phyloP scores from a whole-genome alignment of 176 grass and related monocot species.

The Rhynchospora tenuis region DNA sequence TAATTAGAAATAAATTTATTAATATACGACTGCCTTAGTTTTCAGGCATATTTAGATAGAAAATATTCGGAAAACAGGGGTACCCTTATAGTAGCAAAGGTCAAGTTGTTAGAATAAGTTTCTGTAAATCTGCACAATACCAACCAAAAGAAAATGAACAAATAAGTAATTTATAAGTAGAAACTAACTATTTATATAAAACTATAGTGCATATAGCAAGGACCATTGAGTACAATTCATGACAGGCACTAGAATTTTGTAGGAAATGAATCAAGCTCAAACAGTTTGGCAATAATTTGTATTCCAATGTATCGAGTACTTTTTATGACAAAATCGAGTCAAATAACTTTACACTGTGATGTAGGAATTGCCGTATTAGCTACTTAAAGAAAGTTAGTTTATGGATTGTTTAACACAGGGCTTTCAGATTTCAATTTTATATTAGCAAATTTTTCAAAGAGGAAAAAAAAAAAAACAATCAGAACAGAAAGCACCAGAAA shows the following conservation, averaged over 20 bases:
- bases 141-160: not conserved
- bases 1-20: not conserved
- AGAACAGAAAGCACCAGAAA: not conserved
- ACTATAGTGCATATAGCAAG: not conserved
- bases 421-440: not conserved
- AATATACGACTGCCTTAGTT: not conserved
- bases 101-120: constrained; percentile 24
- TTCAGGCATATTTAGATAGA: not conserved
- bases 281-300: too few relatives aligned
- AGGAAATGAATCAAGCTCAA: not conserved
- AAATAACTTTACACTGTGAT: too few relatives aligned
- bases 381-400: not conserved
- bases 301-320: not conserved
- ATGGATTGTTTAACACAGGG: not conserved
- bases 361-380: not conserved
- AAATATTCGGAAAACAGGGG: not conserved
- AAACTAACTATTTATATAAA: not conserved
- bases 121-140: constrained; percentile 20
- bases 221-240: not conserved
- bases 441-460: not conserved
- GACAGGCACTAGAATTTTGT: not conserved
- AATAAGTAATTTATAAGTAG: not conserved
- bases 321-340: too few relatives aligned
- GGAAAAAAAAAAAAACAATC: not conserved
- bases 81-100: constrained; percentile 16